phyloP scores from a whole-genome alignment of 805 yeast genomes.

The Saccharomycopsis vini region DNA sequence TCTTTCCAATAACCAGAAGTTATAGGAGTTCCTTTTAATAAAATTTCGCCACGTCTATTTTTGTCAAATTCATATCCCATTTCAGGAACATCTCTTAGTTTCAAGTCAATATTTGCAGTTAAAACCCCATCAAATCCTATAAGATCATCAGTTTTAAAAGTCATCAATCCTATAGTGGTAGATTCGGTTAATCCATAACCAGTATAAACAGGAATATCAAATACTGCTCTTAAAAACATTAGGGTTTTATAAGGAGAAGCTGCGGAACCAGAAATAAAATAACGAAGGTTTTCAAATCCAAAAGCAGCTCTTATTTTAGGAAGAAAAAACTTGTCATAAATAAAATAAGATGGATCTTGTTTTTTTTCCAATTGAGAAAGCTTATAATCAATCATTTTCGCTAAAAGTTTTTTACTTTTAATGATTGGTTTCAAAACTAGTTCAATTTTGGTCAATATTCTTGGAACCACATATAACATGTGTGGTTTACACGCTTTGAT shows the following conservation, averaged over 20 bases:
- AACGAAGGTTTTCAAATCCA: constrained; percentile 39
- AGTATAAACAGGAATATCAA: constrained; percentile 47
- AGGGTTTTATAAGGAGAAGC: constrained; percentile 44
- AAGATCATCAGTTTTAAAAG: constrained; percentile 28
- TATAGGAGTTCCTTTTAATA: constrained; percentile 56
- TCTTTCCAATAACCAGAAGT: constrained; percentile 50
- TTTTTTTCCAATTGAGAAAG: constrained; percentile 27
- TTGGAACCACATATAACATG: constrained; percentile 49
- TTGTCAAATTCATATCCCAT: constrained; percentile 42
- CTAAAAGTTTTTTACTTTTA: constrained; percentile 32
- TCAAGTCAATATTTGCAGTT: not conserved
- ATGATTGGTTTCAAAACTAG: constrained; percentile 46
- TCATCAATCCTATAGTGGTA: constrained; percentile 45
- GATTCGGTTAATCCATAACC: constrained; percentile 73
- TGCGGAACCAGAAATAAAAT: constrained; percentile 52
- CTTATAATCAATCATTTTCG: constrained; percentile 35
- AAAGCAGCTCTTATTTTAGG: constrained; percentile 37
- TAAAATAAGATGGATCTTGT: constrained; percentile 27
- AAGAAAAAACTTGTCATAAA: constrained; percentile 32
- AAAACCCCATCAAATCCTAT: not conserved
- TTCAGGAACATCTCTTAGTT: constrained; percentile 46
- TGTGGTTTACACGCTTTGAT: constrained; percentile 46
- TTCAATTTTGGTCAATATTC: constrained; percentile 55
- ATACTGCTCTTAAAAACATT: constrained; percentile 48
- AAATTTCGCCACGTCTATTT: constrained; percentile 49